Evolutionary conservation across 1,284 basidiomycete species (phyloP).

Genomic region (Coniferiporia sulphurascens): DNA sequence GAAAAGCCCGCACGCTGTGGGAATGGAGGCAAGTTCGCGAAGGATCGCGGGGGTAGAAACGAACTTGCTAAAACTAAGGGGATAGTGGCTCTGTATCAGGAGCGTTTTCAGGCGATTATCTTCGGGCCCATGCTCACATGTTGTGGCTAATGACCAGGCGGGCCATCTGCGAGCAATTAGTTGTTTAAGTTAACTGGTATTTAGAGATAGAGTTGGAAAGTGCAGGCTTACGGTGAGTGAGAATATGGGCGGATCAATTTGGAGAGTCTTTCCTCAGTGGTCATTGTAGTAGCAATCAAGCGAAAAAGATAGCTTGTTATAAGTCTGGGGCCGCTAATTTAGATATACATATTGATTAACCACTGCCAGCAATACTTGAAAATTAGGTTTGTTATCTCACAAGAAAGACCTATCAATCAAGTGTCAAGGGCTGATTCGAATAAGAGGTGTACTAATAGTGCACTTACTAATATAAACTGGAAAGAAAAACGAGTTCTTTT

Average conservation of each 20-base stretch:
- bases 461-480: too few relatives aligned
- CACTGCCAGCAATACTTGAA: too few relatives aligned
- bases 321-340: too few relatives aligned
- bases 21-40: conserved; percentile 32
- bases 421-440: too few relatives aligned
- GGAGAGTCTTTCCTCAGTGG: not conserved
- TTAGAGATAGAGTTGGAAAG: not conserved
- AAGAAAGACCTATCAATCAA: too few relatives aligned
- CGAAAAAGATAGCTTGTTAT: not conserved
- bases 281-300: not conserved
- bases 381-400: too few relatives aligned
- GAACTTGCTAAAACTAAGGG: conserved; percentile 10
- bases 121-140: not conserved
- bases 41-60: not conserved
- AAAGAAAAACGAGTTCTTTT: too few relatives aligned
- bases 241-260: conserved; percentile 3
- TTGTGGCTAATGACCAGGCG: conserved; percentile 3
- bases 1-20: conserved; percentile 40
- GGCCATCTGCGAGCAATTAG: conserved; percentile 5
- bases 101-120: not conserved
- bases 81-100: not conserved
- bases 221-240: conserved; percentile 1
- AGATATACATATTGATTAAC: too few relatives aligned
- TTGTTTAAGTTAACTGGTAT: not conserved
- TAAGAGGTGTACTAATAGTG: too few relatives aligned